These are phyloP conservation scores for Blastobotrys apis DNA, from an alignment of 1,139 yeast species.

Conservation along the genomic window DNA sequence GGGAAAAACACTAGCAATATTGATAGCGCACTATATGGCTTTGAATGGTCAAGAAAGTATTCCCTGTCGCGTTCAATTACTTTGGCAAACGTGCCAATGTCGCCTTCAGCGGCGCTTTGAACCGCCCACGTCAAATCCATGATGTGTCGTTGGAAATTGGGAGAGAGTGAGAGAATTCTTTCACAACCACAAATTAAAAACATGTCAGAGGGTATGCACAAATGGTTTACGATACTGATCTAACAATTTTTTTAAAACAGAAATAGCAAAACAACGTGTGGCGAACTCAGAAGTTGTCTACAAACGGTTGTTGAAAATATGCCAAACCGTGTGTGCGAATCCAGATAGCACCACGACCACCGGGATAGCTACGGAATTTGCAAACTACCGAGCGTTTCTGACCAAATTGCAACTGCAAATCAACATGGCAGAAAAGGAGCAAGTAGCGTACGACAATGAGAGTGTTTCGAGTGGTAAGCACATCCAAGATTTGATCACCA, in stretches of 20 bases:
- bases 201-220: too few species aligned
- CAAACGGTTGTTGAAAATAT: slow-evolving; percentile 23
- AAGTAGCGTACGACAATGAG: slow-evolving; percentile 20
- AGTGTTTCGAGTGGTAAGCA: slow-evolving; percentile 18
- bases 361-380: slow-evolving; percentile 21
- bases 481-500: slow-evolving; percentile 19
- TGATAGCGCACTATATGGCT: slow-evolving; percentile 20
- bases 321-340: slow-evolving; percentile 11
- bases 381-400: slow-evolving; percentile 25
- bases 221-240: too few species aligned
- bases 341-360: slow-evolving; percentile 3
- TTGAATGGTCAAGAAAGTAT: slow-evolving; percentile 16
- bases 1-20: slow-evolving; percentile 22
- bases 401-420: slow-evolving; percentile 28
- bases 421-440: slow-evolving; percentile 27
- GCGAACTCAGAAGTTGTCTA: slow-evolving; percentile 25
- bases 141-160: neutral
- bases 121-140: slow-evolving; percentile 24
- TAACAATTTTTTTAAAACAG: too few species aligned
- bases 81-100: slow-evolving; percentile 15
- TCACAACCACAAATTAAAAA: too few species aligned
- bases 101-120: slow-evolving; percentile 21
- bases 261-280: slow-evolving; percentile 28
- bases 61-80: slow-evolving; percentile 15
- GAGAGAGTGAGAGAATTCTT: too few species aligned